Evolutionary conservation across 2,329 filamentous ascomycete species (phyloP), one percentile per base, ranked within the genome.

Genomic region (Aspergillus carbonarius): DNA sequence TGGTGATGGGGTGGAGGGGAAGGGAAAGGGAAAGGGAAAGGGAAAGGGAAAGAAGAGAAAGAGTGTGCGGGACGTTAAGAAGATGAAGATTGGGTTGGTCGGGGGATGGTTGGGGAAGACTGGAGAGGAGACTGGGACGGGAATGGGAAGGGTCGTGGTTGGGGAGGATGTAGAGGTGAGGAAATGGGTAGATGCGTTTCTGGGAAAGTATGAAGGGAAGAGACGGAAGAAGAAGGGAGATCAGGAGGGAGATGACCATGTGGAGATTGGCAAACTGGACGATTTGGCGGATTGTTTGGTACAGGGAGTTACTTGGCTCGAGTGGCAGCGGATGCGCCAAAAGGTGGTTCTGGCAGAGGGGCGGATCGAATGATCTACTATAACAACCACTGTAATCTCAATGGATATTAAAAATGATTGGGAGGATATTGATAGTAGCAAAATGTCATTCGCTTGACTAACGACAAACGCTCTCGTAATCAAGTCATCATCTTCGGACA

Each of bases 221-320:
- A 9, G 25, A 20, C 5, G 27, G 42, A 39, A 15, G 51, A 49
- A 54, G n/a, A n/a, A n/a, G n/a, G n/a, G n/a, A n/a, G n/a, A n/a
- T n/a, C n/a, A n/a, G n/a, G n/a, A n/a, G 35, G 34, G 47, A 56
- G 68, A 65, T 17, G 13, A 17, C n/a, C 12, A 9, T 32, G 8
- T 25, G 47, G 35, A 35, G 17, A 65, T 74, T 34, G 72, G 68
- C n/a, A 95, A 95, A 74, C 73, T 93, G 54, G 91, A 96, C 73
- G 91, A 96, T 76, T 75, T 96, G 51, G 89, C 91, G 0, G 91
- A 96, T 76, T 90, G 88, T 70, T 76, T 95, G 25, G 72, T 95
- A 55, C 91, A 96, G 72, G 91, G 87, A 2, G 80, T 91, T 59
- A 87, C 90, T 2, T 93, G 89, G 86, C 74, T 91, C 37, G 81